A percentile compares a stretch with the other conserved stretches of the same genome.
phyloP scores from a whole-genome alignment of 2,329 filamentous ascomycete genomes.

The Domatiomyces catenatus region DNA sequence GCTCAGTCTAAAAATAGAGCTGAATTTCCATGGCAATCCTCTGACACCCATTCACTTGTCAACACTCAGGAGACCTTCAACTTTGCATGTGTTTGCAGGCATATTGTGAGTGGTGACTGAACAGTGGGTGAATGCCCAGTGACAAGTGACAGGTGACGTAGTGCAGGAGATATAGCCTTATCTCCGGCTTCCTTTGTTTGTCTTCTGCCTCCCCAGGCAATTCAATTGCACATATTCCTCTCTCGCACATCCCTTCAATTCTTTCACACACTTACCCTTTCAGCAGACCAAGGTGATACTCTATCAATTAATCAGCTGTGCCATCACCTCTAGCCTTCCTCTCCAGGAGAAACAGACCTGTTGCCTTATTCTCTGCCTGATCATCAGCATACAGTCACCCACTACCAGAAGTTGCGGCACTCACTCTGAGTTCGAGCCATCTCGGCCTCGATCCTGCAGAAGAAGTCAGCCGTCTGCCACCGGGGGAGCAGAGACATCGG shows the following conservation, averaged over 20 bases:
- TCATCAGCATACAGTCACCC: slow-evolving; percentile 5
- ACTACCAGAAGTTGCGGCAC: slow-evolving; percentile 19
- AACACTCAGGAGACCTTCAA: not conserved
- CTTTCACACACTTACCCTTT: slow-evolving; percentile 56
- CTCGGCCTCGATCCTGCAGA: slow-evolving; percentile 87
- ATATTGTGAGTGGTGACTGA: not conserved
- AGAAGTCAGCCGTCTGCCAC: not conserved
- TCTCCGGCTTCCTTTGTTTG: not conserved
- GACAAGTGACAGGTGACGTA: not conserved
- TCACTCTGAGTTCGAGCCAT: slow-evolving; percentile 98
- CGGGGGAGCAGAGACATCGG: not conserved
- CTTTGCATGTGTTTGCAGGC: not conserved
- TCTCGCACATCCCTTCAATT: not conserved
- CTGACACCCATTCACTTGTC: not conserved
- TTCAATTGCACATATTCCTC: not conserved
- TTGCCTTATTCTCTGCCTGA: slow-evolving; percentile 83
- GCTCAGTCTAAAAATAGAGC: not conserved
- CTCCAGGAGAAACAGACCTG: slow-evolving; percentile 49
- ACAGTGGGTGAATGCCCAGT: too few relatives aligned
- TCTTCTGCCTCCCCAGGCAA: not conserved
- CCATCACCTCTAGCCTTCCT: slow-evolving; percentile 14
- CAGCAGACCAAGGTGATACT: slow-evolving; percentile 93
- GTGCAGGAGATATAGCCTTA: not conserved
- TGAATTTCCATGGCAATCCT: not conserved
- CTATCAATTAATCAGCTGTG: slow-evolving; percentile 36